These are phyloP conservation scores for Phytophthora cryptogea DNA, from an alignment of 352 stramenopile species.

Conservation along the genomic window DNA sequence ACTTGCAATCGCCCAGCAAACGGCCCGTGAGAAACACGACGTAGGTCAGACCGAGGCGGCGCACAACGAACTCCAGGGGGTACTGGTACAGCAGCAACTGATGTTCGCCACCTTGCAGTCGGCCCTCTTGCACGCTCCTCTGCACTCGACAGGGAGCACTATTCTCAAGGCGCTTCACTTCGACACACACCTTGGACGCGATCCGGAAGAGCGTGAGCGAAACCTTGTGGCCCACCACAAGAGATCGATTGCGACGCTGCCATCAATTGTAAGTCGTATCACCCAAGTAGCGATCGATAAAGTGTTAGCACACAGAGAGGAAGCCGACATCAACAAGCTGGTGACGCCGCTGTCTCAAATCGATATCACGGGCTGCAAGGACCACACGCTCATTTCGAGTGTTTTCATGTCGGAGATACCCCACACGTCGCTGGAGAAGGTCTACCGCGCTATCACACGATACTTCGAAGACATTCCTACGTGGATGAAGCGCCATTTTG, in stretches of 20 bases:
- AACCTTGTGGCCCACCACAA: conserved; percentile 24
- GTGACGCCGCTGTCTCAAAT: conserved; percentile 35
- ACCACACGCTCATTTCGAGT: conserved; percentile 40
- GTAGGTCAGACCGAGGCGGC: conserved; percentile 14
- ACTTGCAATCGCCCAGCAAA: conserved; percentile 18
- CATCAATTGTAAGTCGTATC: conserved; percentile 24
- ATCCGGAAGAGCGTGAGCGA: conserved; percentile 14
- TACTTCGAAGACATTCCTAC: conserved; percentile 33
- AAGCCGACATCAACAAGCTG: background rate
- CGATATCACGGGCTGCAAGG: conserved; percentile 34
- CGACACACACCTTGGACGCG: conserved; percentile 23
- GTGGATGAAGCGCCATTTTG: conserved; percentile 38
- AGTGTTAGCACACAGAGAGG: conserved; percentile 9
- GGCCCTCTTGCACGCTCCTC: conserved; percentile 26
- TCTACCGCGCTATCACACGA: conserved; percentile 22
- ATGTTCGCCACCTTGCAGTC: conserved; percentile 40
- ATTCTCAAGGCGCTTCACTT: conserved; percentile 35
- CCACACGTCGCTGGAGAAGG: conserved; percentile 31
- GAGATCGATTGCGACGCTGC: conserved; percentile 23
- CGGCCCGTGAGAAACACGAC: conserved; percentile 29
- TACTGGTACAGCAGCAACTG: conserved; percentile 40
- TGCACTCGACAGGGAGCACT: conserved; percentile 29
- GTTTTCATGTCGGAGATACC: conserved; percentile 44
- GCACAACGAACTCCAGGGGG: conserved; percentile 26
- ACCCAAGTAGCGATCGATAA: conserved; percentile 28